Evolutionary conservation across 345 rosid genomes (phyloP), one percentile per base, ranked within the genome.

Genomic region (Camelina laxa): DNA sequence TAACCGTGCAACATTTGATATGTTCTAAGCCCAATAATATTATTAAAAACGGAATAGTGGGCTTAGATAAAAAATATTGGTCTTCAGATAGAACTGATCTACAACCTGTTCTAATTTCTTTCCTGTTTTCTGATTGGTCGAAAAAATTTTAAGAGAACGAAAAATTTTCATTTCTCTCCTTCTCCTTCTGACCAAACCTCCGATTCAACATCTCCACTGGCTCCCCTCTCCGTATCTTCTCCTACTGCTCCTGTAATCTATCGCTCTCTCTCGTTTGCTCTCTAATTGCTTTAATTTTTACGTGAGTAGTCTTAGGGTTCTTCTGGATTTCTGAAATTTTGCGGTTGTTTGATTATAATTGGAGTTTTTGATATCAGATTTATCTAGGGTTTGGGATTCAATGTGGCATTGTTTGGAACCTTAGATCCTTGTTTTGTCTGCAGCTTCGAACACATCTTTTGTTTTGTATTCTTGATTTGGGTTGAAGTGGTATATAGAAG

Each of bases 121-220:
- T n/a, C n/a, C n/a, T n/a, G n/a, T n/a, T n/a, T n/a, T n/a, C n/a
- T n/a, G n/a, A n/a, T n/a, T n/a, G n/a, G n/a, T n/a, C n/a, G n/a
- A n/a, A n/a, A n/a, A n/a, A n/a, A n/a, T n/a, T n/a, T n/a, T n/a
- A n/a, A n/a, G n/a, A n/a, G n/a, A n/a, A n/a, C n/a, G n/a, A n/a
- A n/a, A n/a, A n/a, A n/a, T n/a, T n/a, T n/a, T n/a, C n/a, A n/a
- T n/a, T n/a, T n/a, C n/a, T n/a, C n/a, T n/a, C n/a, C n/a, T n/a
- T n/a, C n/a, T n/a, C n/a, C n/a, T 31, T 16, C 4, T 3, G 69
- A 65, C 61, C 88, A 83, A 13, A 67, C 65, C 58, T 74, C 90
- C 53, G 94, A 87, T 83, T 82, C 75, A 65, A 57, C 76, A 27
- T 77, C 80, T 70, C 45, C 90, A n/a, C 7, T 75, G 30, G 61